Percentiles rank a stretch among this genome's conserved stretches.
Evolutionary conservation across 441 rosid species (phyloP).

Genomic region (Erysimum cheiri): DNA sequence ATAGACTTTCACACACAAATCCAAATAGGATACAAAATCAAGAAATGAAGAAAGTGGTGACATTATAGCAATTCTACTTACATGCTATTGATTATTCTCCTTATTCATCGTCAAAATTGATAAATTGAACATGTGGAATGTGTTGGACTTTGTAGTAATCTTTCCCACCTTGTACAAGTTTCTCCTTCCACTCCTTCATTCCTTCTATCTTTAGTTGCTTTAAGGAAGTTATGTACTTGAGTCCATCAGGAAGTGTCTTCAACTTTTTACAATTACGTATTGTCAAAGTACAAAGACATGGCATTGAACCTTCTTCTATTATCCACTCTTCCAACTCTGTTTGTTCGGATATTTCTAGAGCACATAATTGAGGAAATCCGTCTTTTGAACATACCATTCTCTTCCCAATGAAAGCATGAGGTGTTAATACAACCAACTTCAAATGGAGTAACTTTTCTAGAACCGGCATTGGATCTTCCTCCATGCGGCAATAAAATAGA

Average conservation of each 20-base stretch:
- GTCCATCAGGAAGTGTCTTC: neutral
- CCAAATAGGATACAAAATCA: neutral
- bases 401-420: neutral
- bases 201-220: neutral
- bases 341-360: neutral
- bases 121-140: neutral
- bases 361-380: neutral
- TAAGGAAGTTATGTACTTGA: neutral
- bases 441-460: slow-evolving; percentile 8
- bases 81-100: neutral
- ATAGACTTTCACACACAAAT: neutral
- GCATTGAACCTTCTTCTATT: slow-evolving; percentile 2
- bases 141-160: neutral
- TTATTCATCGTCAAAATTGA: neutral
- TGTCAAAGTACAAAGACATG: neutral
- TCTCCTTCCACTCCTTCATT: neutral
- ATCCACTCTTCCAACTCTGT: neutral
- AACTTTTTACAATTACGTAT: neutral
- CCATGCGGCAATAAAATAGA: accelerated
- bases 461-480: slow-evolving; percentile 22
- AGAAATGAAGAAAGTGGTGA: neutral
- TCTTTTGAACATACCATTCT: neutral
- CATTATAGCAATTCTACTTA: neutral
- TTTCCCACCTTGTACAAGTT: neutral
- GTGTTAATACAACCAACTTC: neutral